Conservation (phyloP, 768 basidiomycete species). For the Symmetrospora coprosmae region DNA sequence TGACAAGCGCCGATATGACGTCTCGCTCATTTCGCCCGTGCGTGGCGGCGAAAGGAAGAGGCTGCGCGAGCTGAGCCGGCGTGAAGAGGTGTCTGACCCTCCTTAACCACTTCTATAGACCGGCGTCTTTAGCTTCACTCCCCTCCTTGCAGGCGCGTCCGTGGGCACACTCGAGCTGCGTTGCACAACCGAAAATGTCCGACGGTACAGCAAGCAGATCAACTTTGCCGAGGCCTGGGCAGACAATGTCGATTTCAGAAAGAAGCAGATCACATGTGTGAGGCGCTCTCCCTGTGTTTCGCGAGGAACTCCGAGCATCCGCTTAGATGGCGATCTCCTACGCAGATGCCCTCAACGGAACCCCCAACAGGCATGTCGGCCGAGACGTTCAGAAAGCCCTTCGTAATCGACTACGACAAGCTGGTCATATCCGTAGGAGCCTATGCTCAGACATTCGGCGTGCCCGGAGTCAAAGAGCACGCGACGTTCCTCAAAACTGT, state of each 20-base stretch:
- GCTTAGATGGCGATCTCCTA: too few species aligned
- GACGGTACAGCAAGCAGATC: conserved; percentile 34
- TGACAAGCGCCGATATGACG: conserved; percentile 35
- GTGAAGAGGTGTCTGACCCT: too few species aligned
- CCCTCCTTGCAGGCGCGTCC: conserved; percentile 55
- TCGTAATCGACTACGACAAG: conserved; percentile 70
- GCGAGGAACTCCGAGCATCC: too few species aligned
- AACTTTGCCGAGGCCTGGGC: conserved; percentile 35
- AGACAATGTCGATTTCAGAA: conserved; percentile 32
- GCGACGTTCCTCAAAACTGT: conserved; percentile 71
- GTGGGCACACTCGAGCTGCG: conserved; percentile 75
- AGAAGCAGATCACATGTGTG: conserved; percentile 24
- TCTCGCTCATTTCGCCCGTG: conserved; percentile 15
- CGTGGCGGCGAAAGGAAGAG: too few species aligned
- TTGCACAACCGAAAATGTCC: conserved; percentile 63
- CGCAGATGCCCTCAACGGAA: not conserved
- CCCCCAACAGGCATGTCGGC: not conserved
- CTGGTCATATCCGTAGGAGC: conserved; percentile 58
- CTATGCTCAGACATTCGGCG: conserved; percentile 53
- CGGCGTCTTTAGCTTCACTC: conserved; percentile 28
- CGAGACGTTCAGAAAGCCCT: too few species aligned
- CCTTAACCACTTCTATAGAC: too few species aligned
- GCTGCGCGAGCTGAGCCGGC: too few species aligned
- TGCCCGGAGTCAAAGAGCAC: conserved; percentile 53
- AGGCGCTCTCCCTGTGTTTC: not conserved